Evolutionary conservation across 306 rosid genomes (phyloP).

Genomic region (Erythrophleum fordii): DNA sequence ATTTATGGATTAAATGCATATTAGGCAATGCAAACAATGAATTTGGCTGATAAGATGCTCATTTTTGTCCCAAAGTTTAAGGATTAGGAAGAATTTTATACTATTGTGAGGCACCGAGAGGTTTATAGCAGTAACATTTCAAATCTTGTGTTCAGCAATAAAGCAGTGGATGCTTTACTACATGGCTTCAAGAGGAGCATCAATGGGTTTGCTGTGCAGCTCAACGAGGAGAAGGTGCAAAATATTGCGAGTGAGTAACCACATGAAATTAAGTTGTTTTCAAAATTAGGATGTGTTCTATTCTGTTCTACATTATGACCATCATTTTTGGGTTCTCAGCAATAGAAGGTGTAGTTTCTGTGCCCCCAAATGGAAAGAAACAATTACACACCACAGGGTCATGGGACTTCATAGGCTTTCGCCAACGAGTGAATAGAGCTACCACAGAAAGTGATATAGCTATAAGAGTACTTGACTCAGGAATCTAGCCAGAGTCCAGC

Average conservation of each 20-base stretch:
- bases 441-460: slow-evolving; percentile 43
- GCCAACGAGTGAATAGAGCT: slow-evolving; percentile 23
- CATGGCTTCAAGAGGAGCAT: slow-evolving; percentile 49
- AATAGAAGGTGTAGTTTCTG: slow-evolving; percentile 58
- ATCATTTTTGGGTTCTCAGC: slow-evolving; percentile 29
- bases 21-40: background rate
- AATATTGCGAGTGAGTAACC: slow-evolving; percentile 40
- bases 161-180: background rate
- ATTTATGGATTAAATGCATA: background rate
- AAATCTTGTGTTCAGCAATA: slow-evolving; percentile 13
- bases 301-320: background rate
- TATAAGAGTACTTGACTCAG: slow-evolving; percentile 51
- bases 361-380: slow-evolving; percentile 45
- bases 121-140: background rate
- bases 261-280: background rate
- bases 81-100: background rate
- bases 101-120: background rate
- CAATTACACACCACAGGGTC: slow-evolving; percentile 61
- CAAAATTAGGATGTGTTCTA: background rate
- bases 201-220: slow-evolving; percentile 48
- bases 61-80: background rate
- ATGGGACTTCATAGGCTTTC: slow-evolving; percentile 65
- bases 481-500: slow-evolving; percentile 58
- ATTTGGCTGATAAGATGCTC: background rate
- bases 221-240: slow-evolving; percentile 46